Base-by-base conservation (phyloP, 2,329 filamentous ascomycete species). In the Myriangium duriaei region DNA sequence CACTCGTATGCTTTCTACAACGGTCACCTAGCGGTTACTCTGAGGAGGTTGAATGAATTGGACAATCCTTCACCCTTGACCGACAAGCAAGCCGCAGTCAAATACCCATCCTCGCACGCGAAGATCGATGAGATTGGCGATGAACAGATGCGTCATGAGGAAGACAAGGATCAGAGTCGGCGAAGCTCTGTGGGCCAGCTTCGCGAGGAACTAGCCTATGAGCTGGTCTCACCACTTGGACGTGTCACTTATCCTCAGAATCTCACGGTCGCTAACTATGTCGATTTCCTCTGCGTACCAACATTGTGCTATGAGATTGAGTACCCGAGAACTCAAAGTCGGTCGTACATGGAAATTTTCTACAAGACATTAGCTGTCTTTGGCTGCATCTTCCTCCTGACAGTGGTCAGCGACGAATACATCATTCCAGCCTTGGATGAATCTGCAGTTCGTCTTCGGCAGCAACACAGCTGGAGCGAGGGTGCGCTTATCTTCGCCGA, bases 1-100 rank as follows among this genome's bases (percentile, higher is more conserved):
- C 91, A 98, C 59, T 95, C 87, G 4, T 98, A 94, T 54, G 82
- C 85, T 15, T 98, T 96, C 59, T 98, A 98, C 65, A 96, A 95
- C 51, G 91, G 91, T 9, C 91, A 98, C 58, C 68, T 98, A 11
- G 83, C 81, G 48, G 84, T 91, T 57, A 92, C 85, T 0, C 75
- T 92, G 57, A 78, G 80, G 54, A 79, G 85, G 9, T 69, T 98
- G 10, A 74, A 73, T 40, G 76, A 76, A 29, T 76, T 98, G 21
- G 91, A 98, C 58, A 62, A 73, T 40, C 85, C 86, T 2, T 36
- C 42, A n/a, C 49, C 51, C 3, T 39, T 41, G 11, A 57, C 54
- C 19, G 71, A 73, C n/a, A 75, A 71, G 11, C 47, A 43, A 17
- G 49, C 47, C 4, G 72, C 74, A 4, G 81, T 91, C 49, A 72